These are phyloP conservation scores for Sanguinoderma infundibulare DNA, from an alignment of 1,284 basidiomycete species.

Conservation along the genomic window DNA sequence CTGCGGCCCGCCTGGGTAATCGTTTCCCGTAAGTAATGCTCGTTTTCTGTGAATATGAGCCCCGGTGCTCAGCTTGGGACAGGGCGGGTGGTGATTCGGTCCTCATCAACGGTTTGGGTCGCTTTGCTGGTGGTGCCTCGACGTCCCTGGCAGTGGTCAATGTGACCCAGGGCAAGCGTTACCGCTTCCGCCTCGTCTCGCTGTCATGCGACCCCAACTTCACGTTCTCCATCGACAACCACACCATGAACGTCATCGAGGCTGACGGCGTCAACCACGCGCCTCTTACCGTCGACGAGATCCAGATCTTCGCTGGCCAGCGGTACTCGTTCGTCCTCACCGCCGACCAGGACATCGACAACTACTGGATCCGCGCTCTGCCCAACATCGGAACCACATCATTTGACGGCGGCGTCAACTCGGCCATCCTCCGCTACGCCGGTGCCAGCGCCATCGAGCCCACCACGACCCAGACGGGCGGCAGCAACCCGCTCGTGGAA, in stretches of 20 bases:
- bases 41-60: neutral
- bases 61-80: neutral
- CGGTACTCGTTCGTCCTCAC: conserved; percentile 41
- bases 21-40: conserved; percentile 19
- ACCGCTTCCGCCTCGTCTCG: conserved; percentile 53
- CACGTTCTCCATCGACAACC: conserved; percentile 41
- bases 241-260: conserved; percentile 43
- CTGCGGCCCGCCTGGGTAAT: conserved; percentile 16
- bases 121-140: conserved; percentile 26
- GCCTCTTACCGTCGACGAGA: conserved; percentile 35
- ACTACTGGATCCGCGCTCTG: conserved; percentile 24
- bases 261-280: conserved; percentile 38
- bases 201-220: conserved; percentile 43
- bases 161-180: conserved; percentile 41
- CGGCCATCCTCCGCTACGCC: conserved; percentile 30
- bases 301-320: conserved; percentile 42
- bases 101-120: conserved; percentile 56
- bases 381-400: conserved; percentile 36
- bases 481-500: conserved; percentile 33
- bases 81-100: conserved; percentile 34
- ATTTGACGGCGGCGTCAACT: conserved; percentile 44
- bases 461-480: conserved; percentile 32
- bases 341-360: conserved; percentile 19
- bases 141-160: conserved; percentile 37
- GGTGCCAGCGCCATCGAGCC: conserved; percentile 51